Percentiles rank a stretch among this genome's conserved stretches.
Evolutionary conservation across 352 stramenopile species (phyloP).

Genomic region (Phytopythium kandeliae): DNA sequence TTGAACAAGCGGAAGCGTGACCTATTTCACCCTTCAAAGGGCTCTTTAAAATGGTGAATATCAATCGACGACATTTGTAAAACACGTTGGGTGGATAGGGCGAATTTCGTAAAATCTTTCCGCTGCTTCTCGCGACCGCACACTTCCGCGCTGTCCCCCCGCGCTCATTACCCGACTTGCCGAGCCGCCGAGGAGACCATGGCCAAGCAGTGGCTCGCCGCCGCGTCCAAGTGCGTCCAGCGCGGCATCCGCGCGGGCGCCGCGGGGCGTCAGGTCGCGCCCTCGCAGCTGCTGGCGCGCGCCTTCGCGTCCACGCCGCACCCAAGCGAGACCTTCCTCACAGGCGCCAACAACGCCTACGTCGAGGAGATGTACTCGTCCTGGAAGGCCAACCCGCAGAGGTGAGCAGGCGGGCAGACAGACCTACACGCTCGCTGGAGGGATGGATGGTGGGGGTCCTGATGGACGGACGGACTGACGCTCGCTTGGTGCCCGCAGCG

Average conservation of each 20-base stretch:
- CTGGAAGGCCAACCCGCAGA: conserved; percentile 89
- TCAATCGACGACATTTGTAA: too few species aligned
- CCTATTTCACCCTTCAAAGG: too few species aligned
- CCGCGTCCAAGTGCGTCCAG: conserved; percentile 44
- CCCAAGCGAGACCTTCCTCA: conserved; percentile 91
- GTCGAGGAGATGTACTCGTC: conserved; percentile 97
- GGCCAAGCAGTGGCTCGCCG: conserved; percentile 55
- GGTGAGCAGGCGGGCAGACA: too few species aligned
- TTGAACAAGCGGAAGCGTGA: too few species aligned
- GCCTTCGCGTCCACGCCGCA: conserved; percentile 64
- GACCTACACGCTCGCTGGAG: too few species aligned
- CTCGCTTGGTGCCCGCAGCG: conserved; percentile 19
- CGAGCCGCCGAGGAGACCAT: conserved; percentile 14
- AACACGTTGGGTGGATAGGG: too few species aligned
- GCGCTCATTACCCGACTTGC: too few species aligned
- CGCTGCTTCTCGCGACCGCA: too few species aligned
- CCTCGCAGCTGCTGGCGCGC: conserved; percentile 22
- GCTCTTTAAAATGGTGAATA: too few species aligned
- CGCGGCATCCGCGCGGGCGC: conserved; percentile 35
- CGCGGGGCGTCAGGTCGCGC: conserved; percentile 9
- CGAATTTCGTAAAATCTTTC: too few species aligned
- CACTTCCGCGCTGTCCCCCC: too few species aligned
- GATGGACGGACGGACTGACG: not conserved
- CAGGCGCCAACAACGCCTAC: conserved; percentile 93
- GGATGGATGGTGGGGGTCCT: too few species aligned